phyloP scores from a whole-genome alignment of 2,329 filamentous ascomycete species.

The Aspergillus quadricinctus region DNA sequence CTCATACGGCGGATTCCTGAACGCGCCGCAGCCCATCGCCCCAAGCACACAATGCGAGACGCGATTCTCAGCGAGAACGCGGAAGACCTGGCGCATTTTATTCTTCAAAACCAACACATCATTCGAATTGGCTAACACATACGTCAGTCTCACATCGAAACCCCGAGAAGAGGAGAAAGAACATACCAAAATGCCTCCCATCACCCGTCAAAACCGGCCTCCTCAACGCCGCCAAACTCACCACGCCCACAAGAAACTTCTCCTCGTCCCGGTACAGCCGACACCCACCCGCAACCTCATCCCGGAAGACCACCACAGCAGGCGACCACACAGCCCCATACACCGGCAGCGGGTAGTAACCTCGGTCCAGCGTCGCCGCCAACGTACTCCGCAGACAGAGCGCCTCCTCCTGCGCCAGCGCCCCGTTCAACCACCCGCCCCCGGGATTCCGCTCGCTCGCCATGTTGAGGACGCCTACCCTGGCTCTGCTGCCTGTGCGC shows the following conservation, averaged over 20 bases:
- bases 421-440: slow-evolving; percentile 56
- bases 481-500: slow-evolving; percentile 17
- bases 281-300: slow-evolving; percentile 25
- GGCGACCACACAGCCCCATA: slow-evolving; percentile 51
- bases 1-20: slow-evolving; percentile 53
- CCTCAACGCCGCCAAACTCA: slow-evolving; percentile 52
- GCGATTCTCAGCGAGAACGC: slow-evolving; percentile 48
- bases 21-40: slow-evolving; percentile 61
- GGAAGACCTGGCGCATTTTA: slow-evolving; percentile 55
- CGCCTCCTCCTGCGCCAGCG: slow-evolving; percentile 59
- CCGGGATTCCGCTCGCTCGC: slow-evolving; percentile 53
- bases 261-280: slow-evolving; percentile 11
- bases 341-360: slow-evolving; percentile 48
- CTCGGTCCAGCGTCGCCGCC: slow-evolving; percentile 13
- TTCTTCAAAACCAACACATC: slow-evolving; percentile 49
- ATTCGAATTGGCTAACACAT: slow-evolving; percentile 10
- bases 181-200: slow-evolving; percentile 9
- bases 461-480: slow-evolving; percentile 52
- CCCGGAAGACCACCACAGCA: slow-evolving; percentile 51
- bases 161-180: background rate
- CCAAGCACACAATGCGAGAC: slow-evolving; percentile 47
- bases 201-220: slow-evolving; percentile 27
- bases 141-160: background rate
- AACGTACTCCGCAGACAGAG: slow-evolving; percentile 54
- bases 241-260: slow-evolving; percentile 48